Evolutionary conservation across 2,329 filamentous ascomycete species (phyloP), one percentile per base, ranked within the genome.

Genomic region (Alternaria tenuissima): DNA sequence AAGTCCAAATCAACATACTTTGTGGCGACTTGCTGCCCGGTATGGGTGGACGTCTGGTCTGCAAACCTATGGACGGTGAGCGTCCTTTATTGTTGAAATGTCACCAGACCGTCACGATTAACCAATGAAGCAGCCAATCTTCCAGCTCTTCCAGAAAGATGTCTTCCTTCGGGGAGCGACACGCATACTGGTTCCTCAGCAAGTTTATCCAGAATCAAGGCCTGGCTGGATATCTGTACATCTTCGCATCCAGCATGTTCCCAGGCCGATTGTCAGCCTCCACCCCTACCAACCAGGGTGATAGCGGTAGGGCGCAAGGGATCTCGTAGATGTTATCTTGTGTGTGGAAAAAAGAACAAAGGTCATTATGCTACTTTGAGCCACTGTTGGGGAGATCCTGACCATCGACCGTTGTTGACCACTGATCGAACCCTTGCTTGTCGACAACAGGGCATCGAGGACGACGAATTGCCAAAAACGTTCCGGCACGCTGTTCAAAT

Each of bases 1-100:
- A 20, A 20, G 20, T 22, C 12, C 32, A 16, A 34, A 34, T 34
- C 32, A 16, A 5, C 4, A 34, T 34, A 34, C 14, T 34, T 3
- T 34, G 32, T 16, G 14, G 32, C 14, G 14, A 7, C 14, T 34
- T 34, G 32, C 14, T 1, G 32, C 32, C 32, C 7, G 4, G 32
- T 16, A 34, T 16, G 20, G 3, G 3, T 4, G 20, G 20, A 34
- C 14, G 2, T 7, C 14, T 34, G 11, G 7, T 34, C 0, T 34
- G 32, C 2, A 34, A 1, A 16, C 14, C 32, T 16, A 34, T 16
- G 14, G 32, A 34, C 0, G 0, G 32, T 34, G 32, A 34, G 32
- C 5, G 32, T 2, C 0, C 2, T 7, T 34, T 5, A 34, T 34
- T 7, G 1, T 3, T 2, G 3, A 0, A 1, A 7, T 1, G 3